Conservation (phyloP, 768 basidiomycete genomes). For the Termitomyces sp. region DNA sequence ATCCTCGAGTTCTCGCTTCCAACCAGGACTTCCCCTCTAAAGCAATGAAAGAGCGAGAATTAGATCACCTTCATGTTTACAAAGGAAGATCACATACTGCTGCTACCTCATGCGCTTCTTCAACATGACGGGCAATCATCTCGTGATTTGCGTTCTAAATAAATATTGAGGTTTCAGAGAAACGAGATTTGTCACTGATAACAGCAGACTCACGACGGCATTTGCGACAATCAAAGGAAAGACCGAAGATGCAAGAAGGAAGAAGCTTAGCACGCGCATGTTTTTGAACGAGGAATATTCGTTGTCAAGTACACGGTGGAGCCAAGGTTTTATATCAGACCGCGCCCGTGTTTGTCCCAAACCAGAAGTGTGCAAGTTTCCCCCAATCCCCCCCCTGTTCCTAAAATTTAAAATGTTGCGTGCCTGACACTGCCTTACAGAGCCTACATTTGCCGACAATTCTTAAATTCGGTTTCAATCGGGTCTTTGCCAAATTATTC, state of each 20-base stretch:
- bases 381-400: constrained; percentile 11
- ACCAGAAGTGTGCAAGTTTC: constrained; percentile 17
- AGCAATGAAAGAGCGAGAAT: not conserved
- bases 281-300: constrained; percentile 11
- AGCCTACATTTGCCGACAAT: constrained; percentile 2
- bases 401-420: constrained; percentile 12
- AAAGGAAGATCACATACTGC: not conserved
- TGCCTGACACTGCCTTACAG: constrained; percentile 14
- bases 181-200: not conserved
- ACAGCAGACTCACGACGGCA: constrained; percentile 18
- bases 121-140: constrained; percentile 11
- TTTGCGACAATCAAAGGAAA: constrained; percentile 18
- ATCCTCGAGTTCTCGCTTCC: constrained; percentile 9
- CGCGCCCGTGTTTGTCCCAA: constrained; percentile 15
- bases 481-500: not conserved
- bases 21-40: constrained; percentile 8
- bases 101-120: constrained; percentile 2
- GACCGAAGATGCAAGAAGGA: constrained; percentile 19
- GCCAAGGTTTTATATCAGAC: constrained; percentile 13
- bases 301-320: constrained; percentile 4
- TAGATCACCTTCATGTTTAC: not conserved
- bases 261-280: constrained; percentile 24
- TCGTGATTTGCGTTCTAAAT: constrained; percentile 7
- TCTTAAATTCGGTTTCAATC: not conserved
- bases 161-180: not conserved